Percentiles rank a stretch among this genome's conserved stretches.
These are phyloP conservation scores for Glutinoglossum americanum DNA, from an alignment of 495 filamentous ascomycete species.

Conservation along the genomic window DNA sequence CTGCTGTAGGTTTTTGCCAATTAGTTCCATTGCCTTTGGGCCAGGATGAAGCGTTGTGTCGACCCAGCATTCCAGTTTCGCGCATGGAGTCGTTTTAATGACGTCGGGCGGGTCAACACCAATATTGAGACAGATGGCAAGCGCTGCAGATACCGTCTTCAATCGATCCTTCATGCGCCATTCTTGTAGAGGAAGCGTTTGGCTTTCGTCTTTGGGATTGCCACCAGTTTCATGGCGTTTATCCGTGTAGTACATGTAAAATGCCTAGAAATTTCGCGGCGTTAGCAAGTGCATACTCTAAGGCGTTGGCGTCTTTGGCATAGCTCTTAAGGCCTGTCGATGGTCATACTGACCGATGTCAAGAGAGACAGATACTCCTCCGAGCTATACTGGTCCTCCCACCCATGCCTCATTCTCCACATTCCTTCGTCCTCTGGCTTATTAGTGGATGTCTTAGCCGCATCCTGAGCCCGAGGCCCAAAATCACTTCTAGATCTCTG, in stretches of 20 bases:
- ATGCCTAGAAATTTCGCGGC: conserved; percentile 30
- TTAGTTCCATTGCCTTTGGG: conserved; percentile 73
- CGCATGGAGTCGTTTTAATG: conserved; percentile 77
- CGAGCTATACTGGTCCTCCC: conserved; percentile 38
- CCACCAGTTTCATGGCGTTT: conserved; percentile 95
- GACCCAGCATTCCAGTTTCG: conserved; percentile 91
- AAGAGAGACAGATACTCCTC: conserved; percentile 34
- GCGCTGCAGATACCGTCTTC: conserved; percentile 87
- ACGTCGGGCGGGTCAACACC: conserved; percentile 94
- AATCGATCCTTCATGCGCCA: conserved; percentile 94
- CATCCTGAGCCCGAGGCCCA: conserved; percentile 2
- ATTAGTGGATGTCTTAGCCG: conserved; percentile 18
- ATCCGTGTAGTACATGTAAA: conserved; percentile 98
- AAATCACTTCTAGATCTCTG: conserved; percentile 3
- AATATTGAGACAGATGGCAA: conserved; percentile 89
- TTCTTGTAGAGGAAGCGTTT: conserved; percentile 49
- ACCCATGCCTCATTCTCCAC: conserved; percentile 38
- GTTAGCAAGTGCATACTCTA: conserved; percentile 14
- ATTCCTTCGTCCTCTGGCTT: conserved; percentile 22
- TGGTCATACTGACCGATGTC: conserved; percentile 27
- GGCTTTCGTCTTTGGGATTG: conserved; percentile 47
- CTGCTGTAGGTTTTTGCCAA: conserved; percentile 81
- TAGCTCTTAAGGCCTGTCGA: not conserved
- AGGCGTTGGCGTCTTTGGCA: not conserved
- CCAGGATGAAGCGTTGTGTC: conserved; percentile 47